Evolutionary conservation across 176 grass and related monocot species (phyloP), one percentile per base, ranked within the genome.

Genomic region (Paspalum vaginatum): DNA sequence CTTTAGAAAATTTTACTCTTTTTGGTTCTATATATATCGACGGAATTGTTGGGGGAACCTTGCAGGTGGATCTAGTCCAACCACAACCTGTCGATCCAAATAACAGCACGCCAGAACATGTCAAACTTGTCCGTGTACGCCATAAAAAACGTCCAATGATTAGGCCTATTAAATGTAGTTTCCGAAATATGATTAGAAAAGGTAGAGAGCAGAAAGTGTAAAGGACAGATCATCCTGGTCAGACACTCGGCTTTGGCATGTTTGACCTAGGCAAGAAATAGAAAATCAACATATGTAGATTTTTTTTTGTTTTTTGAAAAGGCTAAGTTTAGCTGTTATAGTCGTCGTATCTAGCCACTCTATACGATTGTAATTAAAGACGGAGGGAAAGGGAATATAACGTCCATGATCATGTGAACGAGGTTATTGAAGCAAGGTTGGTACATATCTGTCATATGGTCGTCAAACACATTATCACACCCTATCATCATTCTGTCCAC

Each of bases 31-130:
- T 60, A 60, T 75, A 59, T 75, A 32, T 74, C 25, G 54, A 15
- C 60, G 54, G 40, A 59, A 49, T 61, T 75, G 7, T 8, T 67
- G 26, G 16, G 11, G 44, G 75, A 61, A 37, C 32, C 27, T n/a
- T 83, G 47, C 67, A 73, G 66, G 21, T 73, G 60, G 42, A 67
- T 74, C 50, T 49, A 60, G 32, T 79, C 54, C 70, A 84, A 61
- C 22, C 26, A 79, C 67, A 79, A 70, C 21, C 68, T 52, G 68
- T 32, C 65, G 26, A 48, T 72, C 17, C 65, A 77, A 17, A 63
- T 47, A 49, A 47, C 18, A 85, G 54, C 32, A 70, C 43, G 46
- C 32, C 37, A 57, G 5, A 46, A 48, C 20, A 40, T 17, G 44
- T 60, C 26, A 53, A 49, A 70, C 21, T 13, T 21, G 72, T 46